Base-by-base conservation (phyloP, 2,329 filamentous ascomycete species). In the Arthrobotrys musiformis region DNA sequence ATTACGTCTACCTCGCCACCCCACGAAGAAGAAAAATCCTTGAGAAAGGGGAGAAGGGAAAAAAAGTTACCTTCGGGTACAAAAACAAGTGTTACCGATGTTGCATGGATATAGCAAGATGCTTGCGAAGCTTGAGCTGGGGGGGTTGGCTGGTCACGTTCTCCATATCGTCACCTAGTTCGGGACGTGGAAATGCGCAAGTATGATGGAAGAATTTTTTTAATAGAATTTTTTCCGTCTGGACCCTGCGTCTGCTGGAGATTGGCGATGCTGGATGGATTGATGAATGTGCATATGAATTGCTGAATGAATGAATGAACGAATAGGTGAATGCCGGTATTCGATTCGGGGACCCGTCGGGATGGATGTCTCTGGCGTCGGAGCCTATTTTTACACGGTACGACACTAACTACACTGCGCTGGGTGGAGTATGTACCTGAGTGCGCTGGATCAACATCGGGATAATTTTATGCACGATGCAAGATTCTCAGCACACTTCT, bases 31-130 rank as follows among this genome's bases (percentile, higher is more conserved):
- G 2, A 17, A 24, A 37, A 11, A 17, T 17, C 42, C 30, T 60
- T 11, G 15, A n/a, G n/a, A n/a, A n/a, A n/a, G n/a, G n/a, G n/a
- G 8, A 17, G 7, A 40, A 42, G 19, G 8, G 19, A 17, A 42
- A 56, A 73, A 73, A 77, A 52, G 66, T 77, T 58, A 66, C 73
- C 73, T 77, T 77, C 73, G 73, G 73, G 60, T 67, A 77, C 66
- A 77, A 66, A 63, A 62, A 28, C 17, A 56, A 54, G 56, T 54
- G 63, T 52, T 58, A 64, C 58, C 48, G 33, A 63, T 58, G 30
- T 40, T 58, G 22, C 67, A 48, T 64, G 60, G 37, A 54, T 42
- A n/a, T 61, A 15, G 11, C 11, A 9, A 24, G 19, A 63, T 13
- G 67, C 15, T 30, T 52, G 48, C 24, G 19, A 24, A 15, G 37